Evolutionary conservation across 2,329 filamentous ascomycete species (phyloP).

Genomic region (Apiospora saccharicola): DNA sequence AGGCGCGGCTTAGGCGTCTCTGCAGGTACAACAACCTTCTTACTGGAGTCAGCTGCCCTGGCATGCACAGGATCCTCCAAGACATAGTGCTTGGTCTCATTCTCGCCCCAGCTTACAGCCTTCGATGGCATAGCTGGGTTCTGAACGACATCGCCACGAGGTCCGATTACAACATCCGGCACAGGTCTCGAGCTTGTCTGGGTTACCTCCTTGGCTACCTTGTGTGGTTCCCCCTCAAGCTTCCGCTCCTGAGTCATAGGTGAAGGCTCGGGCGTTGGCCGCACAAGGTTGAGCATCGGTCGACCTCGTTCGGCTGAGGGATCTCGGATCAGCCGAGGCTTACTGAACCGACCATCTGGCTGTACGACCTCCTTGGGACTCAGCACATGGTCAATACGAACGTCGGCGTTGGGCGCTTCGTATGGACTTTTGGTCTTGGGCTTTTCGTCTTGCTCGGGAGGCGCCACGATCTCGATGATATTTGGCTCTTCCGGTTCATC

Average conservation of each 20-base stretch:
- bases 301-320: slow-evolving; percentile 62
- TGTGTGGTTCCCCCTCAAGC: slow-evolving; percentile 27
- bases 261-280: slow-evolving; percentile 64
- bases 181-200: slow-evolving; percentile 30
- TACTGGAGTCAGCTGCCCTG: slow-evolving; percentile 38
- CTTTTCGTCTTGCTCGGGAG: slow-evolving; percentile 53
- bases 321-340: slow-evolving; percentile 55
- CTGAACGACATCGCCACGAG: slow-evolving; percentile 52
- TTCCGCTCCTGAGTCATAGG: slow-evolving; percentile 55
- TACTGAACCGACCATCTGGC: slow-evolving; percentile 35
- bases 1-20: slow-evolving; percentile 41
- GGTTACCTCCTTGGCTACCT: slow-evolving; percentile 26
- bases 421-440: slow-evolving; percentile 57
- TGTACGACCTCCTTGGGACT: slow-evolving; percentile 57
- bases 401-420: slow-evolving; percentile 68
- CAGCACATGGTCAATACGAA: slow-evolving; percentile 66
- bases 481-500: slow-evolving; percentile 38
- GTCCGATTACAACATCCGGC: slow-evolving; percentile 47
- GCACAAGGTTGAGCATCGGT: slow-evolving; percentile 67
- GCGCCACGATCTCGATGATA: slow-evolving; percentile 59
- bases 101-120: slow-evolving; percentile 70
- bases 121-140: slow-evolving; percentile 56
- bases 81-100: slow-evolving; percentile 70
- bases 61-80: slow-evolving; percentile 63
- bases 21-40: slow-evolving; percentile 40